A percentile compares a stretch with the other conserved stretches of the same genome.
Evolutionary conservation across 176 grass and related monocot genomes (phyloP).

Genomic region (Melocanna baccifera): DNA sequence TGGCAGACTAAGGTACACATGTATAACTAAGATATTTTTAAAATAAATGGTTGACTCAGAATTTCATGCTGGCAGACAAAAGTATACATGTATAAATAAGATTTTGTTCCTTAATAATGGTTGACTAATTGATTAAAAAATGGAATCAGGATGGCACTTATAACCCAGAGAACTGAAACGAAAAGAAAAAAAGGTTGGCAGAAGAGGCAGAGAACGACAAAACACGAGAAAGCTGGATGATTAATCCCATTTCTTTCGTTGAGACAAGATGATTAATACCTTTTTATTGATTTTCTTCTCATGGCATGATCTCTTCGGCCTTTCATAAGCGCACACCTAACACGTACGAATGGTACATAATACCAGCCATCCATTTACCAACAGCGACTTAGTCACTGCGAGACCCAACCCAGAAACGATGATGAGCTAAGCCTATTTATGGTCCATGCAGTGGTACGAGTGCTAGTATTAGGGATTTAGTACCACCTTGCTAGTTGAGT

Average conservation of each 20-base stretch:
- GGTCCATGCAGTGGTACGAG: too few species aligned
- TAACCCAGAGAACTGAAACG: not conserved
- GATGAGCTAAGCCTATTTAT: too few species aligned
- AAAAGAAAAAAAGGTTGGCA: not conserved
- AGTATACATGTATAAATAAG: not conserved
- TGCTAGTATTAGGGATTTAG: too few species aligned
- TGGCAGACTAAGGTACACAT: too few species aligned
- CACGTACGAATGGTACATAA: not conserved
- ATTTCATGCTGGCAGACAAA: not conserved
- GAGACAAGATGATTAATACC: not conserved
- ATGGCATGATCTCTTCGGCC: not conserved
- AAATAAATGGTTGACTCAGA: not conserved
- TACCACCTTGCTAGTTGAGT: too few species aligned
- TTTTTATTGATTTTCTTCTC: not conserved
- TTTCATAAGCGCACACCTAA: not conserved
- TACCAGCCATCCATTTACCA: not conserved
- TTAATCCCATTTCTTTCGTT: not conserved
- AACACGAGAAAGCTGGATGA: conserved; percentile 5
- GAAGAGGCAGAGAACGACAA: conserved; percentile 1
- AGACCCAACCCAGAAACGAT: too few species aligned
- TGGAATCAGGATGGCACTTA: not conserved
- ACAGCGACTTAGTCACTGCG: not conserved
- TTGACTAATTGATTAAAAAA: not conserved
- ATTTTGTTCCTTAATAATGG: not conserved
- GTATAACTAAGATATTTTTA: too few species aligned